A percentile compares a stretch with the other conserved stretches of the same genome.
Conservation (phyloP, 352 stramenopile genomes). For the Globisporangium nunn region DNA sequence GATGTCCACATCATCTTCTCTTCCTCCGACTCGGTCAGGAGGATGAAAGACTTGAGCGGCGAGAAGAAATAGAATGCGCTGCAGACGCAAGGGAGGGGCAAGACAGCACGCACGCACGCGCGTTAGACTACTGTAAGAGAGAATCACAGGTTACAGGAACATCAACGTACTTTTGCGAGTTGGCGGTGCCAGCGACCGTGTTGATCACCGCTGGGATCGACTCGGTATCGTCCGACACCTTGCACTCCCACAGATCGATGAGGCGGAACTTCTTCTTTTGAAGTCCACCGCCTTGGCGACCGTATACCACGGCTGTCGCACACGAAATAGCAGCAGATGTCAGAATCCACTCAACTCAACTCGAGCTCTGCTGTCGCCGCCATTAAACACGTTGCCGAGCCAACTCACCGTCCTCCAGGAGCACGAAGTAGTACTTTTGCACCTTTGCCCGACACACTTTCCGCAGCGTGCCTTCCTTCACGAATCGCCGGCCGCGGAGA, state of each 20-base stretch:
- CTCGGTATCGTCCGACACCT: constrained; percentile 63
- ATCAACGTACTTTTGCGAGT: constrained; percentile 50
- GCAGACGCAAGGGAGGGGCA: not conserved
- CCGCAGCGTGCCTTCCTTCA: constrained; percentile 71
- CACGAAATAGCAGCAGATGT: not conserved
- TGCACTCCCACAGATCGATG: constrained; percentile 75
- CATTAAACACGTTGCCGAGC: not conserved
- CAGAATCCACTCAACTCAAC: not conserved
- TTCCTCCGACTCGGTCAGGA: constrained; percentile 56
- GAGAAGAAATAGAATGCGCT: constrained; percentile 86
- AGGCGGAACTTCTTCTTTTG: constrained; percentile 81
- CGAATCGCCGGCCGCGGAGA: constrained; percentile 51
- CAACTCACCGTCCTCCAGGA: constrained; percentile 73
- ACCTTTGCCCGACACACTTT: constrained; percentile 85
- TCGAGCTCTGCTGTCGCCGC: not conserved
- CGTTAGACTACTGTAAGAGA: not conserved
- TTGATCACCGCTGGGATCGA: constrained; percentile 68
- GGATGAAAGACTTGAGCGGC: constrained; percentile 81
- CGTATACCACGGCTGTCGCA: constrained; percentile 59
- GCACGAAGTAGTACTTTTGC: constrained; percentile 77
- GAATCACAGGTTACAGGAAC: not conserved
- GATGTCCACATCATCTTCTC: constrained; percentile 58
- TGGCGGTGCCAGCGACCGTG: constrained; percentile 26
- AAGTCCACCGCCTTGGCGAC: constrained; percentile 38
- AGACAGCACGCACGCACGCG: not conserved